phyloP scores from a whole-genome alignment of 2,329 filamentous ascomycete genomes.

The Parafenestella ontariensis region DNA sequence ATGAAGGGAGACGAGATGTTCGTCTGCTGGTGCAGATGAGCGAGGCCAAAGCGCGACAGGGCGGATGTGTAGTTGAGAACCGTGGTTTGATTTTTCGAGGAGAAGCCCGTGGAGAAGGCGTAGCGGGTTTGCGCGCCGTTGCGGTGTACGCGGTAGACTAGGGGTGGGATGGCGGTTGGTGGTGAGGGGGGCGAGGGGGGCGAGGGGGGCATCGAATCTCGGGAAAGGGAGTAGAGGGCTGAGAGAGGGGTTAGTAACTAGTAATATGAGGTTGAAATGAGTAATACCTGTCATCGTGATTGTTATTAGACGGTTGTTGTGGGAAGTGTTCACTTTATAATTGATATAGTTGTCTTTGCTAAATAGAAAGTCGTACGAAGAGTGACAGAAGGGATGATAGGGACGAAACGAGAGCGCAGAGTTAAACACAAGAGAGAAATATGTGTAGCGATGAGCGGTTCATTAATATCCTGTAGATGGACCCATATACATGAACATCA shows the following conservation, averaged over 20 bases:
- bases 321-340: not conserved
- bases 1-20: conserved; percentile 47
- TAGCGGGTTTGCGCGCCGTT: conserved; percentile 39
- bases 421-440: not conserved
- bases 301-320: not conserved
- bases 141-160: conserved; percentile 43
- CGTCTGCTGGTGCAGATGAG: conserved; percentile 41
- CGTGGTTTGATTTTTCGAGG: conserved; percentile 45
- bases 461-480: no score
- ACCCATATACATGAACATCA: no score
- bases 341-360: not conserved
- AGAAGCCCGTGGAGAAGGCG: conserved; percentile 40
- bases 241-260: not conserved
- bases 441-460: no score
- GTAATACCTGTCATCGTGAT: conserved; percentile 23
- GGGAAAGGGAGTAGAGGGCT: conserved; percentile 18
- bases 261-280: not conserved
- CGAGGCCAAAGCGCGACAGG: conserved; percentile 36
- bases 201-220: not conserved
- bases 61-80: conserved; percentile 34
- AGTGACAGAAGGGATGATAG: not conserved
- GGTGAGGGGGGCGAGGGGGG: conserved; percentile 7
- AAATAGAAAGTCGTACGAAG: not conserved
- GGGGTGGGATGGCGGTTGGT: conserved; percentile 31
- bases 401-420: not conserved